These are phyloP conservation scores for Phialemoniopsis sp. DNA, from an alignment of 2,329 filamentous ascomycete genomes.

Conservation along the genomic window DNA sequence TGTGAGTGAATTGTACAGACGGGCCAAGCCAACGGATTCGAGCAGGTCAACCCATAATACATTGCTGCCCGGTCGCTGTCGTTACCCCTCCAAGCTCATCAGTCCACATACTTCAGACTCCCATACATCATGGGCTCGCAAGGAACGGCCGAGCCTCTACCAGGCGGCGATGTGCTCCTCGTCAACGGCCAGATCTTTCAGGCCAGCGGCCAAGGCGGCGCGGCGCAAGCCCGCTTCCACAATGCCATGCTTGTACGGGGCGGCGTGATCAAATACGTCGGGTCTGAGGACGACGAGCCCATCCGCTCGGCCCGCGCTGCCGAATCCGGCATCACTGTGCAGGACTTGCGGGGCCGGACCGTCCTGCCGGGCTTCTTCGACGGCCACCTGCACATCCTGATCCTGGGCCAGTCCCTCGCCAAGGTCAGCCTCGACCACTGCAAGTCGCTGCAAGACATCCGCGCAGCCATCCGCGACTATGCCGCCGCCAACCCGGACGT, in stretches of 20 bases:
- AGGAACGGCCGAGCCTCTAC: neutral
- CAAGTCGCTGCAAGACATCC: slow-evolving; percentile 43
- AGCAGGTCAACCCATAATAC: too few species aligned
- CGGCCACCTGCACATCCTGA: slow-evolving; percentile 53
- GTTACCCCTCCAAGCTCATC: too few species aligned
- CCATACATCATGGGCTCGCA: too few species aligned
- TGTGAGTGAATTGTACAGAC: too few species aligned
- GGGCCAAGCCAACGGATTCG: too few species aligned
- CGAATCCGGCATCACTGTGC: slow-evolving; percentile 11
- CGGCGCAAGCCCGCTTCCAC: slow-evolving; percentile 24
- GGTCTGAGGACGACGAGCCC: slow-evolving; percentile 21
- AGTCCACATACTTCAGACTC: too few species aligned
- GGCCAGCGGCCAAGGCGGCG: slow-evolving; percentile 13
- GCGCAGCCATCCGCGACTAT: slow-evolving; percentile 35
- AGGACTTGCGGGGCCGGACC: slow-evolving; percentile 31
- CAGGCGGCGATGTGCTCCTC: slow-evolving; percentile 25
- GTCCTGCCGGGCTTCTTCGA: slow-evolving; percentile 54
- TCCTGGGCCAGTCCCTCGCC: slow-evolving; percentile 48
- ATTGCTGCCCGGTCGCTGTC: too few species aligned
- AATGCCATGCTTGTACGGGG: slow-evolving; percentile 29
- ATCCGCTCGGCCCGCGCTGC: slow-evolving; percentile 19
- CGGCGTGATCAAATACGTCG: slow-evolving; percentile 28
- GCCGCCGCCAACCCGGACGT: slow-evolving; percentile 38
- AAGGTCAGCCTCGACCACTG: slow-evolving; percentile 44
- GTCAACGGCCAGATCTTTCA: slow-evolving; percentile 43